Conservation (phyloP, 495 filamentous ascomycete genomes). For the Daldinia caldariorum region DNA sequence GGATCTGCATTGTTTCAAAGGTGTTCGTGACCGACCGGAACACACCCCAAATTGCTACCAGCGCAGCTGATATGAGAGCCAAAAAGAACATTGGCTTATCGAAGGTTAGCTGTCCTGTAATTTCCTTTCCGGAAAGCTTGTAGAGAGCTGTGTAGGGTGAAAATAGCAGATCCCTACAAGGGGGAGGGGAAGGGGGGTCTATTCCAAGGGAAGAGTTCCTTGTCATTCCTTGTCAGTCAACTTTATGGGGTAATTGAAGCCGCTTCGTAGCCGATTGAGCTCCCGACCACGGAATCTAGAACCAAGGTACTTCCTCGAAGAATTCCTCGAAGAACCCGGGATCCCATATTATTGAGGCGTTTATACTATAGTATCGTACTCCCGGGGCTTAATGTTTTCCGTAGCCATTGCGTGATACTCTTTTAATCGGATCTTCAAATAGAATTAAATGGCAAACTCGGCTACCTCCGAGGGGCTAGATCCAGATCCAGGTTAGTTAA, state of each 20-base stretch:
- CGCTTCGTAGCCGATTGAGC: constrained; percentile 30
- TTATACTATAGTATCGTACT: background rate
- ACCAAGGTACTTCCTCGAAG: constrained; percentile 22
- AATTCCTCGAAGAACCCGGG: background rate
- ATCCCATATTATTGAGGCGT: constrained; percentile 1
- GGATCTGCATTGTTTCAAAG: constrained; percentile 5
- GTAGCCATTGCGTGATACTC: background rate
- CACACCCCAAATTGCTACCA: constrained; percentile 11
- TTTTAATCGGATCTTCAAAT: constrained; percentile 12
- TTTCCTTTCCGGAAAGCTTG: constrained; percentile 16
- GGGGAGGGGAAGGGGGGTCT: constrained; percentile 12
- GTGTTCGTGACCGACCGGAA: constrained; percentile 25
- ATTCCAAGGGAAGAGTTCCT: constrained; percentile 11
- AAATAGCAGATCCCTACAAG: constrained; percentile 12
- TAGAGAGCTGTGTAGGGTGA: constrained; percentile 13
- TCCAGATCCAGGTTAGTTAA: background rate
- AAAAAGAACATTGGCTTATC: constrained; percentile 17
- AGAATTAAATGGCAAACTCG: constrained; percentile 36
- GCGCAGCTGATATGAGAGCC: background rate
- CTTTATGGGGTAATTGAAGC: constrained; percentile 26
- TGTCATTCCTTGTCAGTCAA: constrained; percentile 4
- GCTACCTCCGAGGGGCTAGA: constrained; percentile 25
- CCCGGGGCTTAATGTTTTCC: background rate
- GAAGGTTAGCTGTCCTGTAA: constrained; percentile 18
- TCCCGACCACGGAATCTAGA: constrained; percentile 33